Evolutionary conservation across 2,329 filamentous ascomycete genomes (phyloP).

Genomic region (Mycosphaerella sp.): DNA sequence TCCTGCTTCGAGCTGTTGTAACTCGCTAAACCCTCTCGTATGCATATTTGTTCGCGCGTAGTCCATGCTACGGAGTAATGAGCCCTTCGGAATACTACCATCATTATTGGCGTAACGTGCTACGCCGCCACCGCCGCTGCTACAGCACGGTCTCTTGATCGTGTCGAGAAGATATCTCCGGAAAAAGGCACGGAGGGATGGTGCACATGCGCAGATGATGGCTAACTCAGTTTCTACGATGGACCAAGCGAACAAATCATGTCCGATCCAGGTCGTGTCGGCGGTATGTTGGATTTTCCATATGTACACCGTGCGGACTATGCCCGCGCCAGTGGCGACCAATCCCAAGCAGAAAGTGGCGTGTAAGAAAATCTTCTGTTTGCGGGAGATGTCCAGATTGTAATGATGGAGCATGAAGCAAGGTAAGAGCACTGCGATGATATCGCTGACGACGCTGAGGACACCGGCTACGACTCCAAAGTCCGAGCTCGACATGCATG

Average conservation of each 20-base stretch:
- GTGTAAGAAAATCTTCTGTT: conserved; percentile 25
- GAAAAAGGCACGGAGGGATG: conserved; percentile 29
- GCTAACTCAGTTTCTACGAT: conserved; percentile 29
- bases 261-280: conserved; percentile 27
- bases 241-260: conserved; percentile 27
- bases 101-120: conserved; percentile 10
- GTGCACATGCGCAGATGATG: conserved; percentile 31
- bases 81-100: neutral
- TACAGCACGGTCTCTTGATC: conserved; percentile 13
- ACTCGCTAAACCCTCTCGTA: conserved; percentile 7
- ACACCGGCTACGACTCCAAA: conserved; percentile 16
- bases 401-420: conserved; percentile 25
- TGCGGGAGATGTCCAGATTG: conserved; percentile 18
- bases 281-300: conserved; percentile 18
- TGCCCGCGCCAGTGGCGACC: conserved; percentile 24
- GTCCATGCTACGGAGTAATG: conserved; percentile 1
- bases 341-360: conserved; percentile 23
- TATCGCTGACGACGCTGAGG: conserved; percentile 23
- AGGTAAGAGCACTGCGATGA: conserved; percentile 24
- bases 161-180: conserved; percentile 25
- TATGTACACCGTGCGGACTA: conserved; percentile 25
- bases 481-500: conserved; percentile 15
- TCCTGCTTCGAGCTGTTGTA: conserved; percentile 14
- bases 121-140: conserved; percentile 4
- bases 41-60: neutral